A percentile compares a stretch with the other conserved stretches of the same genome.
Evolutionary conservation across 257 asterid species (phyloP).

Genomic region (Ehretia macrophylla): DNA sequence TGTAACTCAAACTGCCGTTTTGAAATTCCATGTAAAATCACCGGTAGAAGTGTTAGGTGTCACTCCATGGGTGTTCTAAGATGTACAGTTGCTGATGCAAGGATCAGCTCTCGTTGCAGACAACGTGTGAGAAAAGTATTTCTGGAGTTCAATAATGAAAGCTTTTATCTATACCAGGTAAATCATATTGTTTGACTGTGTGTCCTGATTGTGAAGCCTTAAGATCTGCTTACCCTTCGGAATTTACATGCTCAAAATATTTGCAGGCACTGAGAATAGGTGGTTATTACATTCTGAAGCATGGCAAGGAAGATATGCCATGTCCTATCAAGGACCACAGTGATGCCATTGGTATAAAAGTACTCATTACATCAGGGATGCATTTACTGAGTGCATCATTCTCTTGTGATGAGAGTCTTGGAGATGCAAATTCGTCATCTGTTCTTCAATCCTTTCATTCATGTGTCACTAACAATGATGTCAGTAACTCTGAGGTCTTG

Average conservation of each 20-base stretch:
- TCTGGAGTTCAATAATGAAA: conserved; percentile 61
- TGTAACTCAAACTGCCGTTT: conserved; percentile 17
- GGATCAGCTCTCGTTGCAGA: conserved; percentile 33
- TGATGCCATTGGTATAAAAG: conserved; percentile 28
- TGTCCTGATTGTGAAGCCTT: not conserved
- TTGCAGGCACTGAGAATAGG: conserved; percentile 74
- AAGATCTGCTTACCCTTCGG: not conserved
- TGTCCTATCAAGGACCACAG: conserved; percentile 28
- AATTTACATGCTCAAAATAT: conserved; percentile 10
- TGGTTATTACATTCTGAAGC: conserved; percentile 51
- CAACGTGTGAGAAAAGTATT: conserved; percentile 41
- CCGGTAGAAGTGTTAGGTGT: conserved; percentile 26
- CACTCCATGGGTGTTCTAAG: conserved; percentile 42
- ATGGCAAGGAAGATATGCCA: conserved; percentile 38
- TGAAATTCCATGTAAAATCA: conserved; percentile 50
- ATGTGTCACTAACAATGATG: conserved; percentile 24
- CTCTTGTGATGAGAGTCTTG: conserved; percentile 37
- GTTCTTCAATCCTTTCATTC: conserved; percentile 11
- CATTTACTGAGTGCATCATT: conserved; percentile 50
- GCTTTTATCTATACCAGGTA: conserved; percentile 57
- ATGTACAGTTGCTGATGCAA: conserved; percentile 28
- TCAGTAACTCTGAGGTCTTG: conserved; percentile 23
- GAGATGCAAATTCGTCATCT: conserved; percentile 31
- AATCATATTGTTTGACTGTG: not conserved
- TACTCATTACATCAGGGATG: conserved; percentile 39